Percentiles rank a stretch among this genome's conserved stretches.
phyloP scores from a whole-genome alignment of 108 stramenopile genomes.

The Nitzschia sp. region DNA sequence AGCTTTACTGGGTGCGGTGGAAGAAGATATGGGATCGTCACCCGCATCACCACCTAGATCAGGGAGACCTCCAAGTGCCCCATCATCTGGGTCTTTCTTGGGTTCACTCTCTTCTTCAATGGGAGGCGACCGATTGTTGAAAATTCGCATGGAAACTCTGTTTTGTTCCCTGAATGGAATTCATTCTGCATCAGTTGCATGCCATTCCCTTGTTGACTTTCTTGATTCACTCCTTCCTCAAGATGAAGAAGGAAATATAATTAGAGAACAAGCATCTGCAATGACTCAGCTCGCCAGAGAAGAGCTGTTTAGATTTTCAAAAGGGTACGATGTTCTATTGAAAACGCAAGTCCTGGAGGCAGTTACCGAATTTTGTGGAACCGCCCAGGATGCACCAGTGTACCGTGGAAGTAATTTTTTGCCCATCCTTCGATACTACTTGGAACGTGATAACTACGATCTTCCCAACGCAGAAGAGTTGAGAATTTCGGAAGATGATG shows the following conservation, averaged over 20 bases:
- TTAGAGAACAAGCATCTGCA: conserved; percentile 21
- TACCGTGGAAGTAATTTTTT: conserved; percentile 40
- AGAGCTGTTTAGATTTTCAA: conserved; percentile 65
- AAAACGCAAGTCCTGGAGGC: conserved; percentile 35
- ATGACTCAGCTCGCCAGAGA: conserved; percentile 80
- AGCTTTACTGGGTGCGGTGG: conserved; percentile 72
- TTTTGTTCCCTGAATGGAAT: conserved; percentile 77
- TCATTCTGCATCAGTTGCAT: conserved; percentile 62
- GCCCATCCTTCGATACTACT: conserved; percentile 57
- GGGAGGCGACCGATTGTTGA: conserved; percentile 35
- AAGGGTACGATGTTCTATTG: conserved; percentile 49
- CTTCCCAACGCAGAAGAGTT: conserved; percentile 54
- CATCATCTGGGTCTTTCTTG: conserved; percentile 56
- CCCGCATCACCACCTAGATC: conserved; percentile 2
- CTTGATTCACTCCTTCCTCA: conserved; percentile 53
- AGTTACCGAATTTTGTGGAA: conserved; percentile 64
- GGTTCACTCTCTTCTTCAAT: conserved; percentile 37
- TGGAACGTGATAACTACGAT: conserved; percentile 67
- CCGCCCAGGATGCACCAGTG: conserved; percentile 26
- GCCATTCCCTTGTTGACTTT: conserved; percentile 55
- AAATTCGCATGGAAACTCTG: conserved; percentile 60
- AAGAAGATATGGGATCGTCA: conserved; percentile 31
- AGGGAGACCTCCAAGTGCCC: conserved; percentile 35
- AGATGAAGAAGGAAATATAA: conserved; percentile 11
- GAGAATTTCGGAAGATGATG: conserved; percentile 55